Base-by-base conservation (phyloP, 345 rosid species). In the Alliaria petiolata region DNA sequence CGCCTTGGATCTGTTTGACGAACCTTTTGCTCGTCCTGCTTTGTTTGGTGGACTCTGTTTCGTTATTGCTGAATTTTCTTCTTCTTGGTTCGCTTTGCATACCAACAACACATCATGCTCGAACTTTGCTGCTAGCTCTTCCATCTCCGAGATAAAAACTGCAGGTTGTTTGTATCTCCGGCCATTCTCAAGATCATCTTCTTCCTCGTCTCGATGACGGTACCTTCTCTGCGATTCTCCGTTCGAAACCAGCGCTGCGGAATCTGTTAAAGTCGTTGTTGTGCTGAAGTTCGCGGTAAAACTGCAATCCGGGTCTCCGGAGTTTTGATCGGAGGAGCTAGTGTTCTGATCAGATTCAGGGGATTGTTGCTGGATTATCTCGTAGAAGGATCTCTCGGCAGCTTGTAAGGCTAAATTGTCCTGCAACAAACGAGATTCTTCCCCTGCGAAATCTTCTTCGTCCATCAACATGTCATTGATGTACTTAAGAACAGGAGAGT, bases 391-490 rank as follows among this genome's bases (percentile, higher is more conserved):
- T 65, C 77, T 87, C 82, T 90, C 96, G 0, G 93, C 85, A 40
- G 87, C 86, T 74, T 79, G 86, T 65, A 89, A 78, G 65, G 88
- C 91, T 35, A 86, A 60, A 14, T 81, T 61, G 34, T 82, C 83
- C 22, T 79, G 82, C 38, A 75, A 80, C 78, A 81, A 74, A 39
- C 79, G 80, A 30, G 87, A 78, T 43, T 75, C 76, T 47, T 75
- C 76, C 34, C 69, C 83, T 15, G 81, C 86, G 81, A 79, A 69
- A 62, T 68, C 79, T 75, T 85, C 78, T 81, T 90, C 91, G 72
- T 85, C 93, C 96, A 90, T 76, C 43, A 88, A 83, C 80, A 88
- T 81, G 68, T 86, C 81, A 59, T 63, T 85, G 75, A 90, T 81
- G 81, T 85, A 88, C 74, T 74, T 85, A 12, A 86, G 87, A 46